These are phyloP conservation scores for Ophiocordyceps camponoti-saundersi DNA, from an alignment of 2,329 filamentous ascomycete species.

Conservation along the genomic window DNA sequence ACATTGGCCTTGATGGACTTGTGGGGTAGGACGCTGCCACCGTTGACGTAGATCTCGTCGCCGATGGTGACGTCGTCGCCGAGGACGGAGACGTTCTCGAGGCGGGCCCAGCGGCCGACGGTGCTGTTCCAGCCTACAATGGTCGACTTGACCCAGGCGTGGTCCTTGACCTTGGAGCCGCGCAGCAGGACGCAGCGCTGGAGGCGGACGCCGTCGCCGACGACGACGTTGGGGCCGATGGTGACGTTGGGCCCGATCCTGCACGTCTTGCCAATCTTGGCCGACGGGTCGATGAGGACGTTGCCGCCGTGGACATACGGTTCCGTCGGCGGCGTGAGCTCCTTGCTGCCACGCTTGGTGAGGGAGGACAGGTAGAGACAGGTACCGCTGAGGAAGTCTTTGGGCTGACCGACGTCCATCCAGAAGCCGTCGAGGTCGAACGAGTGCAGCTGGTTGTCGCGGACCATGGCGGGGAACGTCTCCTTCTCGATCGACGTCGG, in stretches of 20 bases:
- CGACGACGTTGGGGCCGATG: slow-evolving; percentile 79
- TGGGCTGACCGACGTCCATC: slow-evolving; percentile 98
- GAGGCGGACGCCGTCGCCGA: slow-evolving; percentile 85
- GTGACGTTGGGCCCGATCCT: slow-evolving; percentile 95
- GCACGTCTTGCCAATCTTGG: slow-evolving; percentile 97
- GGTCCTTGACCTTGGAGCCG: slow-evolving; percentile 91
- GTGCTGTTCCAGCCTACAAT: slow-evolving; percentile 98
- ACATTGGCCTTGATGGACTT: slow-evolving; percentile 99
- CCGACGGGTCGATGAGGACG: slow-evolving; percentile 82
- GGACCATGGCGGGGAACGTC: slow-evolving; percentile 88
- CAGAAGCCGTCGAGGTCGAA: slow-evolving; percentile 96
- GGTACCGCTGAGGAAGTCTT: slow-evolving; percentile 92
- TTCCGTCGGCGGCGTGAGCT: slow-evolving; percentile 56
- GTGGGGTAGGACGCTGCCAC: slow-evolving; percentile 84
- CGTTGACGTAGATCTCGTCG: slow-evolving; percentile 97
- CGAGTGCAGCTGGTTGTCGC: slow-evolving; percentile 80
- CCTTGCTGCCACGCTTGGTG: slow-evolving; percentile 75
- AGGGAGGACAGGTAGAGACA: slow-evolving; percentile 92
- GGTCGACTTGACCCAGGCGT: slow-evolving; percentile 97
- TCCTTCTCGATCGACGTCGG: slow-evolving; percentile 98
- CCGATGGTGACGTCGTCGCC: slow-evolving; percentile 96
- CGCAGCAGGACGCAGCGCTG: slow-evolving; percentile 83
- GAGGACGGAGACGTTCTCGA: slow-evolving; percentile 96
- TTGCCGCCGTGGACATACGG: slow-evolving; percentile 84
- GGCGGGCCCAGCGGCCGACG: slow-evolving; percentile 84